phyloP scores from a whole-genome alignment of 1,139 yeast species.

The Pichia terricola region DNA sequence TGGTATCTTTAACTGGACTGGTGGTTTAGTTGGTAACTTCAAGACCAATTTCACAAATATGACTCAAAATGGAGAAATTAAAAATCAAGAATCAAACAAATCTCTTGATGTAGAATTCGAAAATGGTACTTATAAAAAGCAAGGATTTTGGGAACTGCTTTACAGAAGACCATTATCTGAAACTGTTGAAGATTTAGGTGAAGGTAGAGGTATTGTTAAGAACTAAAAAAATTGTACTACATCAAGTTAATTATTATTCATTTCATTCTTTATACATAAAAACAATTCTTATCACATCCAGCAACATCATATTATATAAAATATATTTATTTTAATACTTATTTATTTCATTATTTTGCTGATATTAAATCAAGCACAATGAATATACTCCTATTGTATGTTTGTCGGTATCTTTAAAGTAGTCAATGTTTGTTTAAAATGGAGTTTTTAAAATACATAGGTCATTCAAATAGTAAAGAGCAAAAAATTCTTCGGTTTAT shows the following conservation, averaged over 20 bases:
- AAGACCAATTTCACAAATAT: conserved; percentile 20
- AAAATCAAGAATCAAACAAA: conserved; percentile 21
- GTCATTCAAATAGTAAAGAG: too few relatives aligned
- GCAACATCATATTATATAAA: too few relatives aligned
- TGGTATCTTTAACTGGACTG: conserved; percentile 35
- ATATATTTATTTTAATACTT: too few relatives aligned
- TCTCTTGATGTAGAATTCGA: conserved; percentile 29
- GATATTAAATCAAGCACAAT: not conserved
- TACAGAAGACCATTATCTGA: conserved; percentile 78
- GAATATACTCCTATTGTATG: too few relatives aligned
- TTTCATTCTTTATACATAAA: not conserved
- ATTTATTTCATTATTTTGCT: too few relatives aligned
- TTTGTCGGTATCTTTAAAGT: too few relatives aligned
- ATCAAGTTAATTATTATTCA: not conserved
- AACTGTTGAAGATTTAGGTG: conserved; percentile 69
- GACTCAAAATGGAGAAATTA: conserved; percentile 16
- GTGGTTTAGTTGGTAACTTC: conserved; percentile 25
- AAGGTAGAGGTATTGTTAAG: conserved; percentile 44
- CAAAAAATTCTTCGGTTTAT: too few relatives aligned
- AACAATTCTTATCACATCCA: not conserved
- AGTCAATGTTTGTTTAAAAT: too few relatives aligned
- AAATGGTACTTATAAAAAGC: conserved; percentile 33
- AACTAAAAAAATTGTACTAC: conserved; percentile 8
- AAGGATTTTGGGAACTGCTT: conserved; percentile 75
- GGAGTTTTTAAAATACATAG: too few relatives aligned